phyloP scores from a whole-genome alignment of 208 protist species.

The Acanthamoeba pearcei region DNA sequence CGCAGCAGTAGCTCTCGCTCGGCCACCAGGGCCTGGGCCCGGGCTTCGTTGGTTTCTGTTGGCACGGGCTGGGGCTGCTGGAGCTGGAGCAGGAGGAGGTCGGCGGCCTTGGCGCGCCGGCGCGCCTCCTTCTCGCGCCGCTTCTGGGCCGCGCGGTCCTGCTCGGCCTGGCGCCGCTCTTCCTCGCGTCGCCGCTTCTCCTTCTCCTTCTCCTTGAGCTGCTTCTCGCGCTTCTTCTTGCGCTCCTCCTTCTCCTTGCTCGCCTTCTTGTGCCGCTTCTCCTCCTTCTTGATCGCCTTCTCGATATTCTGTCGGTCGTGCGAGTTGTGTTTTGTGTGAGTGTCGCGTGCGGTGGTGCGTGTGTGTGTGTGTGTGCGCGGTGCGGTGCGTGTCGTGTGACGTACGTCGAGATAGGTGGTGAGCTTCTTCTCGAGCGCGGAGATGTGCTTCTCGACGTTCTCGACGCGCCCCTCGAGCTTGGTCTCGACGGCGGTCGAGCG shows the following conservation, averaged over 20 bases:
- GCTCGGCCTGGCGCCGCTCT: too few relatives aligned
- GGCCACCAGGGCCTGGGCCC: background rate
- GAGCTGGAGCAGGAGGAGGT: background rate
- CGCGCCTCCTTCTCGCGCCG: background rate
- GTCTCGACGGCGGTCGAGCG: background rate
- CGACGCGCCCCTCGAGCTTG: conserved; percentile 21
- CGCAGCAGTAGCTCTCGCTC: background rate
- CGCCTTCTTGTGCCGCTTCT: conserved; percentile 13
- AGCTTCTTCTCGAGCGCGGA: conserved; percentile 26
- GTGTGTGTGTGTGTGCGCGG: too few relatives aligned
- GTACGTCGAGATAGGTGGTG: background rate
- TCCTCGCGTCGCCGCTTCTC: background rate
- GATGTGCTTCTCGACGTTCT: conserved; percentile 55
- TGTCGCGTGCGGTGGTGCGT: background rate
- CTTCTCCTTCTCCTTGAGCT: background rate
- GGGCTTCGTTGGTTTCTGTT: background rate
- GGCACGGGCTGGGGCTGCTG: too few relatives aligned
- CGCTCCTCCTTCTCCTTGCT: conserved; percentile 14
- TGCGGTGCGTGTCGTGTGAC: background rate
- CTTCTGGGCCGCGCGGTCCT: background rate
- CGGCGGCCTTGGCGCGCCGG: background rate
- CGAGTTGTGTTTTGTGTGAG: background rate
- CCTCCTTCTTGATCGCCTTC: conserved; percentile 34
- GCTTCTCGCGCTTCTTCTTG: conserved; percentile 46
- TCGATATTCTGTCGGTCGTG: background rate